These are phyloP conservation scores for Pseudonitzschia multiseries DNA, from an alignment of 108 stramenopile species.

Conservation along the genomic window DNA sequence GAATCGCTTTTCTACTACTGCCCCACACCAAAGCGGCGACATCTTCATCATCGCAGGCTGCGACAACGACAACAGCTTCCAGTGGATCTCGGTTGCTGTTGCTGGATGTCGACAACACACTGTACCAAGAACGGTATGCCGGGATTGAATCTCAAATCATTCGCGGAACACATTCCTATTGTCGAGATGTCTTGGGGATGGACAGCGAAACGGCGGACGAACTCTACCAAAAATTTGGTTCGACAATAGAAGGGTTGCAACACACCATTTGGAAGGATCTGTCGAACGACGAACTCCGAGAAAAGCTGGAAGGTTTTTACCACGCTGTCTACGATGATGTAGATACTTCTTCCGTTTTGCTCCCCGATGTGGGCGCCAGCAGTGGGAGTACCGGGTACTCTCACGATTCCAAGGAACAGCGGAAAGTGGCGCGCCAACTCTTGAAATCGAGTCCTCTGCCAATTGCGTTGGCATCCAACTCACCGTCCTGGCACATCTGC, in stretches of 20 bases:
- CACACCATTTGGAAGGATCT: conserved; percentile 36
- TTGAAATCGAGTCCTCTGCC: conserved; percentile 34
- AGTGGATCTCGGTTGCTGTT: conserved; percentile 24
- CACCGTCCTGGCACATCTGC: conserved; percentile 64
- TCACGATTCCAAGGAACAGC: conserved; percentile 39
- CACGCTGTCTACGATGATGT: conserved; percentile 59
- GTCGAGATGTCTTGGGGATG: conserved; percentile 52
- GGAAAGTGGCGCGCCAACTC: conserved; percentile 8
- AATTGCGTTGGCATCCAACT: conserved; percentile 77
- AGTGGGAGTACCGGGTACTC: conserved; percentile 59
- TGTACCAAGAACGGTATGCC: conserved; percentile 58
- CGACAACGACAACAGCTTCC: no score
- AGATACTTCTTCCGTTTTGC: conserved; percentile 51
- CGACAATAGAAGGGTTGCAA: conserved; percentile 81
- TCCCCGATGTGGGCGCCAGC: not conserved
- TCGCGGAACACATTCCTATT: conserved; percentile 62
- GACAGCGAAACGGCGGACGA: conserved; percentile 58
- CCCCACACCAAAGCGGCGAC: not conserved
- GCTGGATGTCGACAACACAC: conserved; percentile 86
- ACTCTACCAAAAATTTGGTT: conserved; percentile 66
- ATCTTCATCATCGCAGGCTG: not conserved
- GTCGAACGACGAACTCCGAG: conserved; percentile 16
- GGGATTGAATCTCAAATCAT: conserved; percentile 83
- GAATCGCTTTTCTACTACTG: not conserved
- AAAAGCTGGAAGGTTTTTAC: conserved; percentile 52